Base-by-base conservation (phyloP, 1,139 yeast genomes). In the Martiniozyma asiatica region DNA sequence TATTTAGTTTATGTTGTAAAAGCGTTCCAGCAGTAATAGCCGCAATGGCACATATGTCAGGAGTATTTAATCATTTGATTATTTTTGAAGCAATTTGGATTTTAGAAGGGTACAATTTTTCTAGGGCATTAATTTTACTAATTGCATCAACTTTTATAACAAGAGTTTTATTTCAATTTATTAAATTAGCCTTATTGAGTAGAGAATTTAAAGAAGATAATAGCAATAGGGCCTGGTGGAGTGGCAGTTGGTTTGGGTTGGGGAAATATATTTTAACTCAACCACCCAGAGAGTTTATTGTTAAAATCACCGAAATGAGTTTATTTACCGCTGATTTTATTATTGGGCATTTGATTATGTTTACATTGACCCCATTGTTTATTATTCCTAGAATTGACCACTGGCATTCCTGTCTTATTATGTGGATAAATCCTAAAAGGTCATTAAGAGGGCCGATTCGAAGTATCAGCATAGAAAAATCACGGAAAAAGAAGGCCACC, bases 201-300 rank as follows among this genome's bases (percentile, higher is more conserved):
- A 59, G 77, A 35, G 94, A 82, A 45, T 56, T 68, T 37, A 63
- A 61, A 25, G 68, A 64, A 36, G 74, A 69, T 36, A 55, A 56
- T 22, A 50, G 78, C 2, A 79, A 78, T 44, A 48, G 64, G 17
- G 75, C 87, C 0, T 84, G 94, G 94, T 84, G 94, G 94, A 68
- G 82, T 0, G 94, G 94, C 0, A 64, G 61, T 30, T 82, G 94
- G 94, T 48, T 64, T 24, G 57, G 55, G 9, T 63, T 68, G n/a
- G 71, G 68, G 1, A 65, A 71, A 67, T 51, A 63, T 24, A 55
- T 65, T 1, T 32, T 80, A 2, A 60, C 76, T 0, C 92, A 80
- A 43, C 85, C 89, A 0, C 29, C 68, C 5, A 56, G 94, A 36
- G 95, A 84, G 48, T 65, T 63, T 29, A 34, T 71, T 6, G 77